phyloP scores from a whole-genome alignment of 1,139 yeast genomes.

The Lodderomyces oxycetoniae region DNA sequence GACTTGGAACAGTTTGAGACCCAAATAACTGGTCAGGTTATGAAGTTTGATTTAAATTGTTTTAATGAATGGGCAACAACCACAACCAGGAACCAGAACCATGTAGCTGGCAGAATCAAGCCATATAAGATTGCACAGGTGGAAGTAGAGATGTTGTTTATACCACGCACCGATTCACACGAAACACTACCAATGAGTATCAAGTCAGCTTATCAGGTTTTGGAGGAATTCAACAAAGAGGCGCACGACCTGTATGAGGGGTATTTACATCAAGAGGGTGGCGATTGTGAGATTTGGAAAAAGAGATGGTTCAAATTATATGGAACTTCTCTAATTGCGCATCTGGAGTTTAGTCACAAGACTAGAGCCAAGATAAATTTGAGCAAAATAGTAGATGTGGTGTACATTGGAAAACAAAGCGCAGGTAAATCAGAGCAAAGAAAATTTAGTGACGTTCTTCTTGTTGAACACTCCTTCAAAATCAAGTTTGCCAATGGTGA shows the following conservation, averaged over 20 bases:
- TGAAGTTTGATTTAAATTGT: slow-evolving; percentile 53
- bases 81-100: slow-evolving; percentile 13
- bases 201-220: slow-evolving; percentile 50
- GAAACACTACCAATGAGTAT: slow-evolving; percentile 68
- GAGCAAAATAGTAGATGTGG: slow-evolving; percentile 52
- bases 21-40: slow-evolving; percentile 50
- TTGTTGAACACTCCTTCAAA: slow-evolving; percentile 62
- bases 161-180: slow-evolving; percentile 52
- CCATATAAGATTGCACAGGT: slow-evolving; percentile 67
- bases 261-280: slow-evolving; percentile 71
- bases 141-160: slow-evolving; percentile 67
- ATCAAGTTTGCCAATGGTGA: slow-evolving; percentile 65
- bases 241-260: slow-evolving; percentile 46
- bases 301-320: slow-evolving; percentile 57
- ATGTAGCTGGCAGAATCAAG: slow-evolving; percentile 24
- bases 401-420: slow-evolving; percentile 45
- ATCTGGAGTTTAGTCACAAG: slow-evolving; percentile 56
- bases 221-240: slow-evolving; percentile 44
- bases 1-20: slow-evolving; percentile 57
- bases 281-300: slow-evolving; percentile 63
- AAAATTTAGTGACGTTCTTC: slow-evolving; percentile 59
- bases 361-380: slow-evolving; percentile 66
- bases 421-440: slow-evolving; percentile 37
- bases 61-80: slow-evolving; percentile 77
- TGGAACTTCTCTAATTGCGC: slow-evolving; percentile 62